Conservation (phyloP, 345 rosid species). For the Triadica sebifera region DNA sequence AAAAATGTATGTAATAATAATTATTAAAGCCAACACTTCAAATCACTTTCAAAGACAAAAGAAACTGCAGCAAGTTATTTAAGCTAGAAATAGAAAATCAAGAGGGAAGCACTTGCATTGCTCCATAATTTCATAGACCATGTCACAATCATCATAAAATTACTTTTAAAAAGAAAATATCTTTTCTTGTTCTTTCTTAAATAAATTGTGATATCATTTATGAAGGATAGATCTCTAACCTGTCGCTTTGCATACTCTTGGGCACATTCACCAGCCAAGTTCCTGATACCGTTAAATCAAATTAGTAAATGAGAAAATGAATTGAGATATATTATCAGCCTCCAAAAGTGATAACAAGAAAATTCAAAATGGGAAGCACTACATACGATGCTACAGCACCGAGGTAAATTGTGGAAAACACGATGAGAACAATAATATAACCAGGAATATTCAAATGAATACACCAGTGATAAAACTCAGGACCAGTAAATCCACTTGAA, state of each 20-base stretch:
- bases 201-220: not conserved
- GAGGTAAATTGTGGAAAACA: not conserved
- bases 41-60: not conserved
- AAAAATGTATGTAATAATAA: not conserved
- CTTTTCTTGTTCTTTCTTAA: not conserved
- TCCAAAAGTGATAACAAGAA: not conserved
- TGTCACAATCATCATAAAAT: not conserved
- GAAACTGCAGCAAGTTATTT: not conserved
- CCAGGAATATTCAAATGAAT: no score
- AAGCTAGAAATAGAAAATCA: not conserved
- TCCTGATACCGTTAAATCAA: constrained; percentile 39
- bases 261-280: constrained; percentile 86
- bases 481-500: not conserved
- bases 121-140: not conserved
- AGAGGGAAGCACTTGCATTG: not conserved
- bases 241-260: constrained; percentile 70
- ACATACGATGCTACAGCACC: not conserved
- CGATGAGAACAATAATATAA: not conserved
- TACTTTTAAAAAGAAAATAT: no score
- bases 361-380: not conserved
- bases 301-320: not conserved
- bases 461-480: no score
- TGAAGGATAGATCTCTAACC: constrained; percentile 40
- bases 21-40: not conserved
- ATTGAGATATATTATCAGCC: not conserved